phyloP scores from a whole-genome alignment of 164 flowering plant species.

The Akebia trifoliata region DNA sequence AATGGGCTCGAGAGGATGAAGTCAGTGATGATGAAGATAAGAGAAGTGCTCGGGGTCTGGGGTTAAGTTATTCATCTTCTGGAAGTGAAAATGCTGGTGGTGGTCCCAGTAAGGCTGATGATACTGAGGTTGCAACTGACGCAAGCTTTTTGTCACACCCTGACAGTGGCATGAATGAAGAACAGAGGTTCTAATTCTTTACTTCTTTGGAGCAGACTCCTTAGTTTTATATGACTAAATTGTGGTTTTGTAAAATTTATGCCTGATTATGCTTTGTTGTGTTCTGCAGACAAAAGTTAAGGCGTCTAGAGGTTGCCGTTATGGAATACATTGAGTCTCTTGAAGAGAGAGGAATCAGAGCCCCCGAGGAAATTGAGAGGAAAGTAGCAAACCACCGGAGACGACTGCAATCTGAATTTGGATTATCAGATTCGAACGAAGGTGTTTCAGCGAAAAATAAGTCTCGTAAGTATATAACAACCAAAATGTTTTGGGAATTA shows the following conservation, averaged over 20 bases:
- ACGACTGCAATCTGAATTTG: conserved; percentile 67
- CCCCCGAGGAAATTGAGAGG: conserved; percentile 74
- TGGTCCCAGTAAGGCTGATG: conserved; percentile 43
- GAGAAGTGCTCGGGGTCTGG: conserved; percentile 47
- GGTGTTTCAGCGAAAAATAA: conserved; percentile 36
- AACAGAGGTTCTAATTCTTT: conserved; percentile 61
- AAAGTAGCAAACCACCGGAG: conserved; percentile 65
- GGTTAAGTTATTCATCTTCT: conserved; percentile 89
- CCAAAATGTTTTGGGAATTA: background rate
- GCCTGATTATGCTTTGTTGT: conserved; percentile 9
- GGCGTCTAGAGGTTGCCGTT: conserved; percentile 81
- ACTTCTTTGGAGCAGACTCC: background rate
- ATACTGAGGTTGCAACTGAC: conserved; percentile 42
- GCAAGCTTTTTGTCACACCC: conserved; percentile 38
- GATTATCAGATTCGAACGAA: conserved; percentile 47
- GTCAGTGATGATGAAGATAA: conserved; percentile 82
- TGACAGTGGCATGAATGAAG: conserved; percentile 74
- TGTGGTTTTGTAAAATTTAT: background rate
- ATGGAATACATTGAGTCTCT: conserved; percentile 95
- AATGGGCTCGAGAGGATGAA: conserved; percentile 95
- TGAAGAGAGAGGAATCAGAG: conserved; percentile 79
- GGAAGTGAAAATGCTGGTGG: conserved; percentile 85
- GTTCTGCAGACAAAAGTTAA: conserved; percentile 71
- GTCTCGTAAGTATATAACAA: background rate
- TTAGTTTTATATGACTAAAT: background rate